A percentile compares a stretch with the other conserved stretches of the same genome.
These are phyloP conservation scores for Colletotrichum graminicola DNA, from an alignment of 2,329 filamentous ascomycete genomes.

Conservation along the genomic window DNA sequence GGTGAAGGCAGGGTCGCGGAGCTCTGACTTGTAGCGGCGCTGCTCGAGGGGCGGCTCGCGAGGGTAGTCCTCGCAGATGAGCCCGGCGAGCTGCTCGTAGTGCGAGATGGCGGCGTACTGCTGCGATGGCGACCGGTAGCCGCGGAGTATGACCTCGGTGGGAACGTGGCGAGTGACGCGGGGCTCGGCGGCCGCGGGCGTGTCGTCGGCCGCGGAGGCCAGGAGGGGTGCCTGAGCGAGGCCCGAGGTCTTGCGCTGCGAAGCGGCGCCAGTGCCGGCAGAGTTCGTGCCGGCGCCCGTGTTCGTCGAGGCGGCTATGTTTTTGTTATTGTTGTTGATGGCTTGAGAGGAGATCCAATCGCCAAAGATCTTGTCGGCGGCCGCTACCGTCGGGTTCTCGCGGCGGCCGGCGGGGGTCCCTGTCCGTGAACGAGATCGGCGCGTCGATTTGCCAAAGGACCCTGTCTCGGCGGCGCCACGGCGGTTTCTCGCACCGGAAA, in stretches of 20 bases:
- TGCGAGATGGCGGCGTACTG: constrained; percentile 90
- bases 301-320: constrained; percentile 38
- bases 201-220: constrained; percentile 55
- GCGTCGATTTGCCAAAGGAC: constrained; percentile 76
- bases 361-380: constrained; percentile 72
- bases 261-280: constrained; percentile 3
- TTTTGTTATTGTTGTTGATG: constrained; percentile 45
- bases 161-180: constrained; percentile 57
- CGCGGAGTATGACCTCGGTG: constrained; percentile 86
- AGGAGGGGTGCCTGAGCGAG: constrained; percentile 51
- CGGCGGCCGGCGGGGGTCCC: constrained; percentile 66
- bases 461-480: constrained; percentile 70
- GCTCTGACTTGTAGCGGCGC: constrained; percentile 78
- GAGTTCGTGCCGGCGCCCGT: constrained; percentile 12
- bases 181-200: constrained; percentile 46
- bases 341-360: constrained; percentile 66
- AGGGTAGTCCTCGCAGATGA: constrained; percentile 93
- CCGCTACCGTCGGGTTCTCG: constrained; percentile 72
- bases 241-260: constrained; percentile 54
- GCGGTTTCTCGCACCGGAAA: constrained; percentile 62
- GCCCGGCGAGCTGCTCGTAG: constrained; percentile 87
- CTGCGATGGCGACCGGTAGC: constrained; percentile 74
- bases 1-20: constrained; percentile 78
- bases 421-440: constrained; percentile 72
- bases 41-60: constrained; percentile 81